Evolutionary conservation across 78 protist genomes (phyloP), one percentile per base, ranked within the genome.

Genomic region (Cavenderia fasciculata): DNA sequence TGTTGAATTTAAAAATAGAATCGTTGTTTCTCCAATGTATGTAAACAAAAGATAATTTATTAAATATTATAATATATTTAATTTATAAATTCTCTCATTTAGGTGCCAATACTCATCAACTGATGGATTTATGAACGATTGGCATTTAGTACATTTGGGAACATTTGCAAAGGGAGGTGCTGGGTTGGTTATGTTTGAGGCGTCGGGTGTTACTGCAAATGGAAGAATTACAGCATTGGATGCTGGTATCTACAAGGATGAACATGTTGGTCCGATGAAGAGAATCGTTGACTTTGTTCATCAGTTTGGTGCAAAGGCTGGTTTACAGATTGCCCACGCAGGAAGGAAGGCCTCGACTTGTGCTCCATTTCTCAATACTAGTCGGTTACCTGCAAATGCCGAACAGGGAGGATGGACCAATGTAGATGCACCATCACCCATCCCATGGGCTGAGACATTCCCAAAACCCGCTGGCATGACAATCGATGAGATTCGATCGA

Each of bases 401-500:
- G 16, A 63, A 1, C 40, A 59, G 8, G 3, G 47, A 29, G 87
- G 74, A 49, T 82, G 78, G 76, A 11, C 25, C 4, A 36, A 56
- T 19, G 16, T 70, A 2, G 52, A 51, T 8, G 90, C 72, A 0
- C 73, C 90, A 31, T 41, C 72, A 12, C 44, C 40, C 16, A 16
- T 47, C 2, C 38, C 87, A n/a, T 74, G 74, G 73, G 51, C 23
- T 10, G 1, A 21, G 78, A 59, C 0, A 14, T 25, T 7, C 19
- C 25, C 18, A 70, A 56, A n/a, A 96, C 97, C 11, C 92, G 62
- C 14, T 96, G 72, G 14, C 19, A n/a, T 94, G 66, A 77, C 95
- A 12, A 11, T 44, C 29, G 86, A 73, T 18, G 96, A 97, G n/a
- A 94, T 97, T 31, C 8, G 31, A 31, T 25, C 0, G 6, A 49